A percentile compares a stretch with the other conserved stretches of the same genome.
phyloP scores from a whole-genome alignment of 805 yeast genomes.

The Pichia nanzhaoensis region DNA sequence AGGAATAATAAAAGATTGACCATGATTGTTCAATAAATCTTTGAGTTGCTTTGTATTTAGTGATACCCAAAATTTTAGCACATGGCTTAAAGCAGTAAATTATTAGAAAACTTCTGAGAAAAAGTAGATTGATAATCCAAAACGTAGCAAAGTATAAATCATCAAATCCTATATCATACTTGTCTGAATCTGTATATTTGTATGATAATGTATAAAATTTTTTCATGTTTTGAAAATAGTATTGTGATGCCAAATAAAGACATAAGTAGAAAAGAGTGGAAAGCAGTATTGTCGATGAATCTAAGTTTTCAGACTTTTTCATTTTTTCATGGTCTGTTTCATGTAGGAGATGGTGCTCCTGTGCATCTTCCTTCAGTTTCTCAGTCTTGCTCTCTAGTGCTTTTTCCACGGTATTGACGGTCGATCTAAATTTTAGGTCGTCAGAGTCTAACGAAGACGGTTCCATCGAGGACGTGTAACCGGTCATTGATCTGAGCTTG shows the following conservation, averaged over 20 bases:
- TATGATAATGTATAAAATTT: slow-evolving; percentile 40
- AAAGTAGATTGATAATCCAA: slow-evolving; percentile 49
- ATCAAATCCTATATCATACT: slow-evolving; percentile 50
- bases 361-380: too few relatives aligned
- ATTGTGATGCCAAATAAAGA: slow-evolving; percentile 16
- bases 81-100: slow-evolving; percentile 50
- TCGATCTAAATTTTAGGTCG: not conserved
- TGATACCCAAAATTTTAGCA: slow-evolving; percentile 41
- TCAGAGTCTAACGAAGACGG: not conserved
- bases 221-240: slow-evolving; percentile 20
- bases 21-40: slow-evolving; percentile 88
- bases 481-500: not conserved
- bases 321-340: not conserved
- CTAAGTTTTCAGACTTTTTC: slow-evolving; percentile 19
- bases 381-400: too few relatives aligned
- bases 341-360: too few relatives aligned
- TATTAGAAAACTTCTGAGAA: slow-evolving; percentile 58
- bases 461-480: not conserved
- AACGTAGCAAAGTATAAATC: slow-evolving; percentile 49
- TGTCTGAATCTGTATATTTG: slow-evolving; percentile 21
- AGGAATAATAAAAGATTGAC: slow-evolving; percentile 54
- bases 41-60: slow-evolving; percentile 43
- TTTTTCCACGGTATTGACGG: not conserved
- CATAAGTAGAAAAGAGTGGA: slow-evolving; percentile 15
- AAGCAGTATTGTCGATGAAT: slow-evolving; percentile 8